Conservation (phyloP, 139 green algal genomes). For the Ulvella scutata region DNA sequence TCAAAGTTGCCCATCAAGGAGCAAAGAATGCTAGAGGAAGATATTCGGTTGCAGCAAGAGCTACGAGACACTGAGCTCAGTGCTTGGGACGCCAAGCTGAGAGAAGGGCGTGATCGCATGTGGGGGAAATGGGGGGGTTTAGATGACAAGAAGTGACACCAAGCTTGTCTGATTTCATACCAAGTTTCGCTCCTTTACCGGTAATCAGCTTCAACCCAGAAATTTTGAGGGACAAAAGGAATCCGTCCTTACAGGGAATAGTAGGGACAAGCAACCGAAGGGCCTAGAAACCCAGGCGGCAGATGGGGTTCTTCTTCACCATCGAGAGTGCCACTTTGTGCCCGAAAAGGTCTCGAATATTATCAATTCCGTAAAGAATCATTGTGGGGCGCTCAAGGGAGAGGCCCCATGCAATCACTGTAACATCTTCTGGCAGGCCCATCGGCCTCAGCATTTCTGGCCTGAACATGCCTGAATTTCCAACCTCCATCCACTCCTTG, state of each 20-base stretch:
- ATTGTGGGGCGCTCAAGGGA: conserved; percentile 87
- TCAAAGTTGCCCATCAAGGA: background rate
- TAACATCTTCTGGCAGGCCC: conserved; percentile 91
- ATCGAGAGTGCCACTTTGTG: conserved; percentile 80
- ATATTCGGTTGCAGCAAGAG: background rate
- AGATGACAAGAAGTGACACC: background rate
- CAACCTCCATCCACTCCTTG: conserved; percentile 95
- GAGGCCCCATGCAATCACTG: conserved; percentile 97
- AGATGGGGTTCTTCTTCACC: conserved; percentile 90
- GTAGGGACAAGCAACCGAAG: no score
- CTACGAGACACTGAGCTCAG: background rate
- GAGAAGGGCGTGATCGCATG: background rate
- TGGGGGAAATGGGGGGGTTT: no score
- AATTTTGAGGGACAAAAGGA: no score
- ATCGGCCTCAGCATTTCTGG: conserved; percentile 98
- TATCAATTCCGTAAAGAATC: conserved; percentile 98
- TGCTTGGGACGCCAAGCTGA: background rate
- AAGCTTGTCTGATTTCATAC: no score
- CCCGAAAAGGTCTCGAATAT: conserved; percentile 97
- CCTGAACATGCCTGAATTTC: conserved; percentile 89
- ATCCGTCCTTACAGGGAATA: no score
- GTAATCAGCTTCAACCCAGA: no score
- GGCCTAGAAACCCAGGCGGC: conserved; percentile 68
- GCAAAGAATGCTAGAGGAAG: background rate
- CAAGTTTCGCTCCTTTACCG: no score